Conservation (phyloP, 352 stramenopile genomes). For the Sclerospora graminicola region DNA sequence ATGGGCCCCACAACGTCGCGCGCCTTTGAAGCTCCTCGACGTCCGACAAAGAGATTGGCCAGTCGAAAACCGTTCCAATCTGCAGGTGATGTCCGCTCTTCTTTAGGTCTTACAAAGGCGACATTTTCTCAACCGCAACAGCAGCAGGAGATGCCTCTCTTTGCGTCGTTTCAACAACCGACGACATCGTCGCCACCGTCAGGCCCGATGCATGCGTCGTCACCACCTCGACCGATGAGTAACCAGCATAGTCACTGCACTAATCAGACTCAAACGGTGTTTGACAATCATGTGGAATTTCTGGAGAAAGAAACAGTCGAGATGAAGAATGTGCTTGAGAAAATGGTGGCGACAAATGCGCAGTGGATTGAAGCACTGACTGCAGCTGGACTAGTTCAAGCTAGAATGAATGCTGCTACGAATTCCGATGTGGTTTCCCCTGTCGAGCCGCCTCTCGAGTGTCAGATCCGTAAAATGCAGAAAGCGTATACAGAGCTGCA, state of each 20-base stretch:
- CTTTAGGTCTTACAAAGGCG: constrained; percentile 9
- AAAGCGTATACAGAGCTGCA: constrained; percentile 42
- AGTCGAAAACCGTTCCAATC: constrained; percentile 21
- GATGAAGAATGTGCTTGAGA: constrained; percentile 55
- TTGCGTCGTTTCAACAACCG: constrained; percentile 15
- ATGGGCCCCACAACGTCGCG: constrained; percentile 13
- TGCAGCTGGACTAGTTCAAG: constrained; percentile 13
- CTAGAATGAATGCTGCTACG: constrained; percentile 12
- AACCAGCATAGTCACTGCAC: constrained; percentile 25
- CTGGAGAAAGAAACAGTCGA: constrained; percentile 56
- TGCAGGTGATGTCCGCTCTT: constrained; percentile 14
- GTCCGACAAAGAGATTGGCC: constrained; percentile 9
- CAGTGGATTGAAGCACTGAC: constrained; percentile 56
- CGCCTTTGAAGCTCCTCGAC: constrained; percentile 5
- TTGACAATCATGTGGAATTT: constrained; percentile 59
- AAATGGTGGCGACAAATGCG: constrained; percentile 62
- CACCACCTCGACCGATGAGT: constrained; percentile 20
- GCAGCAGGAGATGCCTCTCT: constrained; percentile 8
- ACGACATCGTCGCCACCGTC: constrained; percentile 10
- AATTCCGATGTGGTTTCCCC: constrained; percentile 14
- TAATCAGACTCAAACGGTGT: constrained; percentile 29
- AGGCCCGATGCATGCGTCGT: constrained; percentile 9
- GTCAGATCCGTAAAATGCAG: constrained; percentile 40
- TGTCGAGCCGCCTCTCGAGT: constrained; percentile 21
- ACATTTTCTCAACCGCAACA: constrained; percentile 10